These are phyloP conservation scores for Ganoderma sp. DNA, from an alignment of 1,284 basidiomycete species.

Conservation along the genomic window DNA sequence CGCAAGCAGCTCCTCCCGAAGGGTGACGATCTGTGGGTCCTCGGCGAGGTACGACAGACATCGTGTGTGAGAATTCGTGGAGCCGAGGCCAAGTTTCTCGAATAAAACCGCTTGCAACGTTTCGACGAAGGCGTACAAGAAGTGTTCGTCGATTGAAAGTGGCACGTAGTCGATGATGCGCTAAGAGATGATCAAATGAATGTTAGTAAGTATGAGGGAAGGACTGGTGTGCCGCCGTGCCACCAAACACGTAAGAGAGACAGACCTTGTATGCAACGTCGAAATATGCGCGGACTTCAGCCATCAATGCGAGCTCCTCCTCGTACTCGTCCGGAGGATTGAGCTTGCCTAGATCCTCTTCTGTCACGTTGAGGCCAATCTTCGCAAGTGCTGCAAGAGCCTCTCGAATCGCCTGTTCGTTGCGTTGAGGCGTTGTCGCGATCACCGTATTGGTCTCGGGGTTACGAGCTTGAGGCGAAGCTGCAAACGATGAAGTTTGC, in stretches of 20 bases:
- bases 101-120: conserved; percentile 46
- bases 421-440: background rate
- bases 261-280: conserved; percentile 41
- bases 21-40: conserved; percentile 44
- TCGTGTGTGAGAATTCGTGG: conserved; percentile 40
- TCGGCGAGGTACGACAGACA: conserved; percentile 50
- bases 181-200: conserved; percentile 34
- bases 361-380: conserved; percentile 41
- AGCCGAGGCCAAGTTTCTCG: conserved; percentile 46
- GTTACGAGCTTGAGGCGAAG: background rate
- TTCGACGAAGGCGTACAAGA: conserved; percentile 46
- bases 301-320: conserved; percentile 53
- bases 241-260: background rate
- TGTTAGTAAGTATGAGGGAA: conserved; percentile 25
- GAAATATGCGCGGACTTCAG: conserved; percentile 57
- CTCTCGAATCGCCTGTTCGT: background rate
- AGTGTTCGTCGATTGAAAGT: conserved; percentile 49
- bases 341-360: conserved; percentile 48
- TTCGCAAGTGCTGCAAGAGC: background rate
- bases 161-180: conserved; percentile 56
- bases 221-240: background rate
- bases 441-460: background rate
- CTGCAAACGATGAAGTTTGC: background rate
- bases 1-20: conserved; percentile 44
- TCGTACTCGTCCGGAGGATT: conserved; percentile 48